Evolutionary conservation across 257 asterid species (phyloP).

Genomic region (Solanum tarijense): DNA sequence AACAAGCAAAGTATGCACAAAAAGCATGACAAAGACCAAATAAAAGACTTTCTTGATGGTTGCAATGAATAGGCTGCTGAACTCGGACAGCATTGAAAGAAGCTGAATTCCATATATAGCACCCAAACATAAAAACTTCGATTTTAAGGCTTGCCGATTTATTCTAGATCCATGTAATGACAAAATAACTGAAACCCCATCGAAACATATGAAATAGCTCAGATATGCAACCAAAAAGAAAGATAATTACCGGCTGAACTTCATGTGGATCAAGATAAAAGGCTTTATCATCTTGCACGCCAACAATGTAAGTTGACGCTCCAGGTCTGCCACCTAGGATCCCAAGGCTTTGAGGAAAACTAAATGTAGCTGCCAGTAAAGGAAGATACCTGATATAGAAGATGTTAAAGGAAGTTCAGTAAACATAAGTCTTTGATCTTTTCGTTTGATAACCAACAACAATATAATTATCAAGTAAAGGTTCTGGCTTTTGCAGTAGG

Average conservation of each 20-base stretch:
- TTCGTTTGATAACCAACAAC: background rate
- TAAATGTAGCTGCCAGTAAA: conserved; percentile 65
- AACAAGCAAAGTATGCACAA: background rate
- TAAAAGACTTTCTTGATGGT: background rate
- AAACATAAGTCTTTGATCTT: background rate
- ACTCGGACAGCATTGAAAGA: background rate
- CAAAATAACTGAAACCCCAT: background rate
- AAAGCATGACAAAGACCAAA: background rate
- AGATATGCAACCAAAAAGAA: background rate
- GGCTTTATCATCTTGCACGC: conserved; percentile 95
- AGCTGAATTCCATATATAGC: background rate
- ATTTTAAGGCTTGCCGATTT: background rate
- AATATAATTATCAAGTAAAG: background rate
- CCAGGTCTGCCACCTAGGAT: conserved; percentile 95
- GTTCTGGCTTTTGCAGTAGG: background rate
- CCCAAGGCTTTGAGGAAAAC: conserved; percentile 95
- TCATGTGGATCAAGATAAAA: conserved; percentile 96
- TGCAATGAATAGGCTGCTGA: background rate
- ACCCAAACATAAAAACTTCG: background rate
- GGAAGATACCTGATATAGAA: conserved; percentile 66
- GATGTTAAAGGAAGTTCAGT: background rate
- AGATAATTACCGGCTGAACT: conserved; percentile 68
- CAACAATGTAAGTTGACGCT: conserved; percentile 85
- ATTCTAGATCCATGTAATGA: background rate
- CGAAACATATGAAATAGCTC: background rate